phyloP scores from a whole-genome alignment of 306 rosid genomes.

The Glycyrrhiza uralensis region DNA sequence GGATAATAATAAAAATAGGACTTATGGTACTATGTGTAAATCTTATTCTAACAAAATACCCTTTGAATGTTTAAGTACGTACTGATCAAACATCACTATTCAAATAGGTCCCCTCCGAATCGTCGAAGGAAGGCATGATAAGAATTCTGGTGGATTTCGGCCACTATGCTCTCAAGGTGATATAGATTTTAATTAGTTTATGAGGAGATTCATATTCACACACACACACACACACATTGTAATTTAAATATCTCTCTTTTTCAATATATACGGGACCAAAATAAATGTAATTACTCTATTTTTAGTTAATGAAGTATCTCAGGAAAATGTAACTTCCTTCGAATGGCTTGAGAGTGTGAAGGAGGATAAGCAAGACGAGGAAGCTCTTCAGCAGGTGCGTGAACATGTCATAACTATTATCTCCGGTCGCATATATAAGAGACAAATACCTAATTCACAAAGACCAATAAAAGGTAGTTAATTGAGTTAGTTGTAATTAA shows the following conservation, averaged over 20 bases:
- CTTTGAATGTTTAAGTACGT: neutral
- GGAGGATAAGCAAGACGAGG: constrained; percentile 36
- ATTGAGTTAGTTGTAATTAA: no score
- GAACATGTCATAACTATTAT: neutral
- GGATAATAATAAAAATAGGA: no score
- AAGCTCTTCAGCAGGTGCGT: constrained; percentile 34
- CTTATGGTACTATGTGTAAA: no score
- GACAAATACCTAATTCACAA: no score
- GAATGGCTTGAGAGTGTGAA: constrained; percentile 51
- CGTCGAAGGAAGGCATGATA: neutral
- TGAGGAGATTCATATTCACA: neutral
- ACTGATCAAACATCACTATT: neutral
- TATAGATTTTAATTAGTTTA: neutral
- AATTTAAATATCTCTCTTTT: neutral
- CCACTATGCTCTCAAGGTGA: constrained; percentile 46
- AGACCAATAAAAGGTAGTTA: no score
- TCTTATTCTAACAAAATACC: no score
- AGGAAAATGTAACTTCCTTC: constrained; percentile 39
- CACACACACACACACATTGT: neutral
- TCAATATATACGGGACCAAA: neutral
- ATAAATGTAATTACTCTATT: neutral
- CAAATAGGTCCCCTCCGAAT: neutral
- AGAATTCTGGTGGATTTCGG: neutral
- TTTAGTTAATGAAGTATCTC: constrained; percentile 32
- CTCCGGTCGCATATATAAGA: no score